Evolutionary conservation across 805 yeast genomes (phyloP).

Genomic region (Yarrowia sp.): DNA sequence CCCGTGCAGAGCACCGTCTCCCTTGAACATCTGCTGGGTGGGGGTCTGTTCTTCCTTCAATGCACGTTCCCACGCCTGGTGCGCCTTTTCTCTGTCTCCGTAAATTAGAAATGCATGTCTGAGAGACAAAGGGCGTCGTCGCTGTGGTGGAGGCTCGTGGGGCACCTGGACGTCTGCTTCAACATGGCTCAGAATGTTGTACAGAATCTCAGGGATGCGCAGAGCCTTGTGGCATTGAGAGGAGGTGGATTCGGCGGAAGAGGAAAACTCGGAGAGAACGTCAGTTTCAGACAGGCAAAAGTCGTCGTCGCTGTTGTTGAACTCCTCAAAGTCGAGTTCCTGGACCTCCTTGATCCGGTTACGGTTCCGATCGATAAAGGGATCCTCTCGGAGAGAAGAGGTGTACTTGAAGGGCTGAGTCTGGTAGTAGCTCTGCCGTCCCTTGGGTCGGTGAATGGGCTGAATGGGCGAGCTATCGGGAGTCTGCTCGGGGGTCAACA

Average conservation of each 20-base stretch:
- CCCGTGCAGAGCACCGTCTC: conserved; percentile 53
- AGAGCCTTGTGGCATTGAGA: conserved; percentile 57
- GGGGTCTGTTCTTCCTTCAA: conserved; percentile 41
- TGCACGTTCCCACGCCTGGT: conserved; percentile 54
- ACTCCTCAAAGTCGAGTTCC: conserved; percentile 32
- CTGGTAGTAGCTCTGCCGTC: conserved; percentile 14
- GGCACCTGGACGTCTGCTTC: conserved; percentile 66
- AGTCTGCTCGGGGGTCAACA: conserved; percentile 23
- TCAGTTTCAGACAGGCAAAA: conserved; percentile 27
- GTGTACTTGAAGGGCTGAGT: conserved; percentile 27
- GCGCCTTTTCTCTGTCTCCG: conserved; percentile 60
- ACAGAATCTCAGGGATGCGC: conserved; percentile 76
- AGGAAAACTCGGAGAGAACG: conserved; percentile 7
- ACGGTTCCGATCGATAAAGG: conserved; percentile 35
- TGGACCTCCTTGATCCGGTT: conserved; percentile 30
- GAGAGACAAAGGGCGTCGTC: conserved; percentile 73
- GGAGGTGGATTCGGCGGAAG: conserved; percentile 11
- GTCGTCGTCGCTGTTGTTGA: conserved; percentile 29
- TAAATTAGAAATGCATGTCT: conserved; percentile 74
- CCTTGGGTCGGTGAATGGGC: conserved; percentile 11
- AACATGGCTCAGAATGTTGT: conserved; percentile 65
- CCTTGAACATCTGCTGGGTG: conserved; percentile 35
- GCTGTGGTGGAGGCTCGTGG: conserved; percentile 62
- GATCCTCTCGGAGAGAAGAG: conserved; percentile 25
- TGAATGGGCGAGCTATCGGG: conserved; percentile 28